Base-by-base conservation (phyloP, 805 yeast genomes). In the Wickerhamiella vanderwaltii region DNA sequence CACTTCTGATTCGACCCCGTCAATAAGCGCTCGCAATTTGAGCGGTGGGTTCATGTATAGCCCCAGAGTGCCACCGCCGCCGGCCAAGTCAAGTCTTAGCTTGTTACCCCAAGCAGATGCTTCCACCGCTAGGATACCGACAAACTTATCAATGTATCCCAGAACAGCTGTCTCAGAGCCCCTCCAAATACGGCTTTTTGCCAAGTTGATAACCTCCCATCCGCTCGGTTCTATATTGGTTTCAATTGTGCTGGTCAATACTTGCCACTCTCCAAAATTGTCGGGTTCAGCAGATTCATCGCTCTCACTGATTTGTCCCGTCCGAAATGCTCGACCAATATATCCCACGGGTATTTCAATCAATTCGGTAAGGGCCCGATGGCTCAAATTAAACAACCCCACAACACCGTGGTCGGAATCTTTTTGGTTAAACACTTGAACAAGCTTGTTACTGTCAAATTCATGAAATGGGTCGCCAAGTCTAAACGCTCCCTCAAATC, bases 401-500 rank as follows among this genome's bases (percentile, higher is more conserved):
- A 41, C 15, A 1, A 43, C 19, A 13, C 39, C 22, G 19, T 22
- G 11, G 13, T 18, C 16, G 25, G 37, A 41, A n/a, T n/a, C n/a
- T n/a, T n/a, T n/a, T 16, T 19, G 20, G 29, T 48, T 48, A 6
- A 26, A 23, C 9, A 41, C 46, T 35, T 46, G 33, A 33, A 49
- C 29, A 7, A 44, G 17, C 16, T 35, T 26, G 11, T 35, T 23
- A 6, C 36, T 28, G 15, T 43, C 48, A 26, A 39, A 46, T 7
- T 41, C 26, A 31, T 39, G 46, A 33, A 43, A 51, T 1, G 49
- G 48, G 33, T 50, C 48, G 3, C 37, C 35, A 3, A 51, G 45
- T 7, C 28, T 16, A 3, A 51, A 48, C 4, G 41, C 29, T 7
- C 35, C 37, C 12, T 42, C 40, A 12, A 47, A 41, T 11, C 43